These are phyloP conservation scores for Hamigera avellanea DNA, from an alignment of 495 filamentous ascomycete species.

Conservation along the genomic window DNA sequence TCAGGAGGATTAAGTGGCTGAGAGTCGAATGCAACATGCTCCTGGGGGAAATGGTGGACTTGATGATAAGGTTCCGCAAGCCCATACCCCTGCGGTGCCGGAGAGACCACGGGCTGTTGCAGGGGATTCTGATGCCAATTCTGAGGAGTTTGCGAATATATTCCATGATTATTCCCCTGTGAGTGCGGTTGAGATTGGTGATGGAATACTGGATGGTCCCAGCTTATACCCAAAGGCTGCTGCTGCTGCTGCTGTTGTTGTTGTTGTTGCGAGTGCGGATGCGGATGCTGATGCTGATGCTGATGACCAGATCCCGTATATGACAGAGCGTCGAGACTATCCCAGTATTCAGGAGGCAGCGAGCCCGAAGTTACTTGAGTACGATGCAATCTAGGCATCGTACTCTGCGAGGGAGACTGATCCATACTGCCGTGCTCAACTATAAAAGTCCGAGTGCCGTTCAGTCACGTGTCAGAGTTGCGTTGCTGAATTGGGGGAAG, in stretches of 20 bases:
- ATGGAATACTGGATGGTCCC: conserved; percentile 24
- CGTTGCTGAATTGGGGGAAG: no score
- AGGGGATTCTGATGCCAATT: conserved; percentile 27
- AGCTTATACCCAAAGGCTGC: conserved; percentile 24
- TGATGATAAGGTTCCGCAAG: conserved; percentile 21
- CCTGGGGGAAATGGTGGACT: conserved; percentile 22
- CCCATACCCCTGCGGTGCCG: conserved; percentile 15
- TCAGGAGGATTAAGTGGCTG: conserved; percentile 17
- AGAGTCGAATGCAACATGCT: conserved; percentile 25
- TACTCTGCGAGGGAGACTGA: conserved; percentile 24
- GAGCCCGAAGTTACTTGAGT: conserved; percentile 14
- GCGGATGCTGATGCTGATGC: conserved; percentile 5
- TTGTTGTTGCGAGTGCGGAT: no score
- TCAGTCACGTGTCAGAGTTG: no score
- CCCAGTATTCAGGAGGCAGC: conserved; percentile 27
- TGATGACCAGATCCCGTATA: conserved; percentile 13
- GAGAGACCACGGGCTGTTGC: conserved; percentile 8
- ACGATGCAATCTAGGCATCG: conserved; percentile 22
- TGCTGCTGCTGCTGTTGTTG: conserved; percentile 15
- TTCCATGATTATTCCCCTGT: conserved; percentile 18
- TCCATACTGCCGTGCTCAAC: conserved; percentile 20
- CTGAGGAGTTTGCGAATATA: conserved; percentile 24
- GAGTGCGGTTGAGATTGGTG: conserved; percentile 19
- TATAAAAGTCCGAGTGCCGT: no score
- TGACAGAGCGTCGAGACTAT: conserved; percentile 23